A percentile compares a stretch with the other conserved stretches of the same genome.
These are phyloP conservation scores for Rhizopogon sp. DNA, from an alignment of 768 basidiomycete species.

Conservation along the genomic window DNA sequence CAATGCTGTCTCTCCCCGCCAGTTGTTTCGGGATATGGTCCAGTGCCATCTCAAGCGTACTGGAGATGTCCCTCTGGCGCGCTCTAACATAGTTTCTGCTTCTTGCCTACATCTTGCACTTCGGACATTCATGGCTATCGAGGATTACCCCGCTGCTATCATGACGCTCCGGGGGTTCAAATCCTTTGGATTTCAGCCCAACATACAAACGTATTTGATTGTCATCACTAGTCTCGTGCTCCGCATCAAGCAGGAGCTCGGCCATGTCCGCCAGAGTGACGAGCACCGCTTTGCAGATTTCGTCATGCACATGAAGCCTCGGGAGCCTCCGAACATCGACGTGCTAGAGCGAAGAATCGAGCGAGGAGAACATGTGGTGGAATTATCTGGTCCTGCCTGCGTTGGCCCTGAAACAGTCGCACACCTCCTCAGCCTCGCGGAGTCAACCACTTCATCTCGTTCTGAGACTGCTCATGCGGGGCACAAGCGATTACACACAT, in stretches of 20 bases:
- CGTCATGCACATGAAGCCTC: conserved; percentile 13
- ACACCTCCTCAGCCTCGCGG: conserved; percentile 17
- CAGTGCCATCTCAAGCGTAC: conserved; percentile 24
- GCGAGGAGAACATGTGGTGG: not conserved
- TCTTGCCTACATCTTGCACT: conserved; percentile 38
- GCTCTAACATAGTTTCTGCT: conserved; percentile 23
- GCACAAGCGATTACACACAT: not conserved
- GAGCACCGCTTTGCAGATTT: conserved; percentile 21
- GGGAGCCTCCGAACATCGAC: conserved; percentile 12
- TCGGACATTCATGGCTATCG: conserved; percentile 36
- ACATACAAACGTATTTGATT: conserved; percentile 34
- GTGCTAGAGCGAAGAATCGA: conserved; percentile 15
- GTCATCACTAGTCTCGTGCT: conserved; percentile 35
- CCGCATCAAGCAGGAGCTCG: conserved; percentile 21
- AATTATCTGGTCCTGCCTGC: conserved; percentile 1
- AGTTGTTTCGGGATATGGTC: conserved; percentile 43
- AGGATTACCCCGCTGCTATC: conserved; percentile 46
- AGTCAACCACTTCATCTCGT: not conserved
- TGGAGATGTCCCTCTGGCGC: conserved; percentile 8
- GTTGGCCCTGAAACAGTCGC: conserved; percentile 13
- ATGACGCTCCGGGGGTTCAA: conserved; percentile 30
- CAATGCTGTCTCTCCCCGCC: conserved; percentile 31
- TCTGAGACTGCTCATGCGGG: not conserved
- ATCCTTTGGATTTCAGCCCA: conserved; percentile 24
- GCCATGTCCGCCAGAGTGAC: not conserved